Percentiles rank a stretch among this genome's conserved stretches.
These are phyloP conservation scores for Leccinum olivaceopallidum DNA, from an alignment of 768 basidiomycete genomes.

Conservation along the genomic window DNA sequence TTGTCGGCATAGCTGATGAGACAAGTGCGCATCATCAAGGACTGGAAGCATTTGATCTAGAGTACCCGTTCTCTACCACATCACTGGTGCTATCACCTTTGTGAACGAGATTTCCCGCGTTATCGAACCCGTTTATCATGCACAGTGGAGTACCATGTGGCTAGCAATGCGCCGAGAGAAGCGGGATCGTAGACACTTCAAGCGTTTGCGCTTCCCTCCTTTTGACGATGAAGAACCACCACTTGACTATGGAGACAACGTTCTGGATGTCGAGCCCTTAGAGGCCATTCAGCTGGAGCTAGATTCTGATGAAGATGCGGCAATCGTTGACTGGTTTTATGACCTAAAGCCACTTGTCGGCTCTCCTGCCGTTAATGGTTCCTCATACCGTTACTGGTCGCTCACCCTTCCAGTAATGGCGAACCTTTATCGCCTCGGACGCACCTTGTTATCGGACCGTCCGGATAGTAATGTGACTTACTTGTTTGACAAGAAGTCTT, in stretches of 20 bases:
- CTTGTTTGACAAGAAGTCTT: constrained; percentile 95
- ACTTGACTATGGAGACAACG: constrained; percentile 98
- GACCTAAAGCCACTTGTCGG: constrained; percentile 94
- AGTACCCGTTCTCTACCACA: too few species aligned
- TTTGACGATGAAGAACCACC: constrained; percentile 99
- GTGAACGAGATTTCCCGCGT: too few species aligned
- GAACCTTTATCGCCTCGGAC: constrained; percentile 92
- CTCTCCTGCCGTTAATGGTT: constrained; percentile 87
- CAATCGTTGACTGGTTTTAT: constrained; percentile 98
- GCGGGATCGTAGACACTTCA: constrained; percentile 96
- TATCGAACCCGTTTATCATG: too few species aligned
- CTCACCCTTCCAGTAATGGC: constrained; percentile 94
- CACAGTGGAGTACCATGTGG: too few species aligned
- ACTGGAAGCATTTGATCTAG: constrained; percentile 96
- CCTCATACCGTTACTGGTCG: constrained; percentile 92
- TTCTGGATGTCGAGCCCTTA: constrained; percentile 95
- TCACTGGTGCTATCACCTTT: too few species aligned
- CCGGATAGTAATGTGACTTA: constrained; percentile 90
- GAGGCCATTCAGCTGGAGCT: constrained; percentile 98
- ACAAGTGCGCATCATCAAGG: constrained; percentile 99
- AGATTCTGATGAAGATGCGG: constrained; percentile 86
- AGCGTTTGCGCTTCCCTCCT: constrained; percentile 99
- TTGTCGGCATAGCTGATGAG: constrained; percentile 74
- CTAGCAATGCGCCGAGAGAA: too few species aligned
- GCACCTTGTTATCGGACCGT: constrained; percentile 91